These are phyloP conservation scores for Backusella tarrabulga DNA, from an alignment of 192 early-diverging fungal species.

Conservation along the genomic window DNA sequence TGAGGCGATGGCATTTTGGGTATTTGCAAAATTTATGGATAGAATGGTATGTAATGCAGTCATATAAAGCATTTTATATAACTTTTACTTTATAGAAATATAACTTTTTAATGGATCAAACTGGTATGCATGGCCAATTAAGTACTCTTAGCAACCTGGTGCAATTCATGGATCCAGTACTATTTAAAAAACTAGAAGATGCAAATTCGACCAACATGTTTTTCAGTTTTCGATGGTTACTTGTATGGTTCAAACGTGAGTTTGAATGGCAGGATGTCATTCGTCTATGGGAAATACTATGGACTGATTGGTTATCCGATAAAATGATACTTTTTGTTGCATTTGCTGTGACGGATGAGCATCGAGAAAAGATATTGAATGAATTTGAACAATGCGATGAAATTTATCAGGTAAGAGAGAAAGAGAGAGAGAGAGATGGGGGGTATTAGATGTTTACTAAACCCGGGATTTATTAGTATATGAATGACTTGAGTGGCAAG, in stretches of 20 bases:
- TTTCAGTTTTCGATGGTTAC: constrained; percentile 96
- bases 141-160: constrained; percentile 73
- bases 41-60: constrained; percentile 53
- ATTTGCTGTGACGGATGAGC: constrained; percentile 84
- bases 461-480: constrained; percentile 47
- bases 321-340: constrained; percentile 91
- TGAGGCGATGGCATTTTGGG: constrained; percentile 93
- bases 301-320: constrained; percentile 67
- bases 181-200: constrained; percentile 68
- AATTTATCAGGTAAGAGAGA: constrained; percentile 65
- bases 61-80: background rate
- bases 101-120: constrained; percentile 91
- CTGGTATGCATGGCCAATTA: constrained; percentile 89
- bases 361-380: constrained; percentile 71
- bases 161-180: constrained; percentile 78
- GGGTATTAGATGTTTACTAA: background rate
- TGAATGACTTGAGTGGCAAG: constrained; percentile 82
- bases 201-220: constrained; percentile 90
- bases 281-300: constrained; percentile 81
- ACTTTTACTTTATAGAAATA: constrained; percentile 42
- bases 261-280: constrained; percentile 85
- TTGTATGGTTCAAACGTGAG: constrained; percentile 97
- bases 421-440: background rate
- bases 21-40: constrained; percentile 86
- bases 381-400: constrained; percentile 83